Evolutionary conservation across 306 rosid genomes (phyloP).

Genomic region (cucumber (Cucumis sativus)): DNA sequence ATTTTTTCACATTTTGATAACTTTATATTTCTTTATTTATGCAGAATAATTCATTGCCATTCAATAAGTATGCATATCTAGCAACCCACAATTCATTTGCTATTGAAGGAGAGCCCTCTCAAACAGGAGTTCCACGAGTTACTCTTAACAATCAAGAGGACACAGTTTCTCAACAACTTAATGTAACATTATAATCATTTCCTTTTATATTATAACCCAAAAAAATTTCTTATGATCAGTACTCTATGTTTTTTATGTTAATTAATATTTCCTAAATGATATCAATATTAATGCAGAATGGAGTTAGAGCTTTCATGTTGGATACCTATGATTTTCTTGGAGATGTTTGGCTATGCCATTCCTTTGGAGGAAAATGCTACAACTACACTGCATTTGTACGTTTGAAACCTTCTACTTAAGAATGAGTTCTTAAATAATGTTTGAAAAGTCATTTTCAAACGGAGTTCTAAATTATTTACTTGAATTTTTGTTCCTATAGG

Average conservation of each 20-base stretch:
- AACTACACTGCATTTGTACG: conserved; percentile 67
- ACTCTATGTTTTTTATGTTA: no score
- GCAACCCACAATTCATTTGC: conserved; percentile 79
- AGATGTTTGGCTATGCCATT: conserved; percentile 87
- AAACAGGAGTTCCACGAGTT: conserved; percentile 50
- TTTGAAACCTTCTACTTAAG: no score
- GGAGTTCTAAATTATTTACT: no score
- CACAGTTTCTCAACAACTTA: conserved; percentile 61
- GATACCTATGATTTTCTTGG: conserved; percentile 76
- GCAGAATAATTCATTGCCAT: conserved; percentile 73
- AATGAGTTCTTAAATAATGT: no score
- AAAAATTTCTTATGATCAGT: no score
- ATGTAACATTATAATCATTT: conserved; percentile 21
- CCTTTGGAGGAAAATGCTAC: conserved; percentile 54
- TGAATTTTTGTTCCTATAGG: conserved; percentile 24
- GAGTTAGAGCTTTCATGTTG: conserved; percentile 68
- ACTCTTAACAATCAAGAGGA: conserved; percentile 64
- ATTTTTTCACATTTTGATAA: no score
- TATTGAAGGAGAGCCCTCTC: conserved; percentile 57
- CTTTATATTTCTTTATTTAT: no score
- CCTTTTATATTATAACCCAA: neutral
- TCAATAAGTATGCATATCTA: conserved; percentile 87
- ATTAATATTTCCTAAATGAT: no score
- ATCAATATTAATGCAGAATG: conserved; percentile 28
- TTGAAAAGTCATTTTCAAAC: no score